These are phyloP conservation scores for Tarenaya hassleriana DNA, from an alignment of 345 rosid genomes.

Conservation along the genomic window DNA sequence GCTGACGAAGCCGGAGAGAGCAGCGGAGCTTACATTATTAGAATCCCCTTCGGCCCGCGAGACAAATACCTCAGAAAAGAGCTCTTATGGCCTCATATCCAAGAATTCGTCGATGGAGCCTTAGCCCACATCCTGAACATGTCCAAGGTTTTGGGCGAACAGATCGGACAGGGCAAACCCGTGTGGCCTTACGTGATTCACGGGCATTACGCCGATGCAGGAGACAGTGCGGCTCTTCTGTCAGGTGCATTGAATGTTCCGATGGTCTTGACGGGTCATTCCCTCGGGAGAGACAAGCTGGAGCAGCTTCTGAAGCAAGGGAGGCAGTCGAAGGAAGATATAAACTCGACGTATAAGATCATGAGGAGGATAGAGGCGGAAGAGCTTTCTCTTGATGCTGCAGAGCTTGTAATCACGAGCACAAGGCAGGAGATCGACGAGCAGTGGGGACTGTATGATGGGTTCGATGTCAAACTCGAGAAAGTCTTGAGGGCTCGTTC, in stretches of 20 bases:
- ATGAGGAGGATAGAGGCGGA: conserved; percentile 93
- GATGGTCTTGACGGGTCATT: conserved; percentile 96
- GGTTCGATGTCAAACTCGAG: conserved; percentile 95
- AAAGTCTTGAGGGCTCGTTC: conserved; percentile 86
- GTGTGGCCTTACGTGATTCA: conserved; percentile 97
- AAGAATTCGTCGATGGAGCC: conserved; percentile 96
- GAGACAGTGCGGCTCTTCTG: conserved; percentile 81
- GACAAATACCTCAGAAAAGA: conserved; percentile 77
- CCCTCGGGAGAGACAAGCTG: conserved; percentile 93
- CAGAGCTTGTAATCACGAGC: conserved; percentile 94
- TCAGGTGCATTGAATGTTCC: conserved; percentile 97
- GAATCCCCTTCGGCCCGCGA: conserved; percentile 94
- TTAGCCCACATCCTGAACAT: conserved; percentile 79
- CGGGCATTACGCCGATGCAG: conserved; percentile 96
- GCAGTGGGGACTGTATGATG: conserved; percentile 99
- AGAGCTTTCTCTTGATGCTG: conserved; percentile 90
- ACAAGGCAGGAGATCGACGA: conserved; percentile 94
- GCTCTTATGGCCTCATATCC: conserved; percentile 80
- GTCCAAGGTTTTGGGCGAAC: conserved; percentile 87
- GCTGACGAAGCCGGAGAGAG: conserved; percentile 75
- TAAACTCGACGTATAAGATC: conserved; percentile 85
- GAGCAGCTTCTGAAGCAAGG: conserved; percentile 96
- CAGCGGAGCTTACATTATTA: conserved; percentile 84
- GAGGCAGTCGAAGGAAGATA: conserved; percentile 81
- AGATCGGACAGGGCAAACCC: conserved; percentile 76